phyloP scores from a whole-genome alignment of 2,329 filamentous ascomycete species.

The Chrysoporthe puriensis region DNA sequence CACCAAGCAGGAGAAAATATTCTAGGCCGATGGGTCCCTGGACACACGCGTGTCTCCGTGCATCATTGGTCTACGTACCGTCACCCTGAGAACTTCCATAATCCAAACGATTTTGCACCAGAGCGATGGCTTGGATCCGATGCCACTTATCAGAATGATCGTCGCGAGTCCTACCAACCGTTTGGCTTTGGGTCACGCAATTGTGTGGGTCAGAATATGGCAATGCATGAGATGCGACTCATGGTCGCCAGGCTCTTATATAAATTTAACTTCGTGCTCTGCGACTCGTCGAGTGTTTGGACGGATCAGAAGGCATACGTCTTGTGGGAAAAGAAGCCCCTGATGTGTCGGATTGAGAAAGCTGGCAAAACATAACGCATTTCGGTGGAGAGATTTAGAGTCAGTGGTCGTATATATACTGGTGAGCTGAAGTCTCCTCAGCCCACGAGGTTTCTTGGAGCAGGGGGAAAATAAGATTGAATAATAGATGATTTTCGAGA shows the following conservation, averaged over 20 bases:
- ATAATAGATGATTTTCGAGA: too few species aligned
- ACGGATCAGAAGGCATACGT: constrained; percentile 6
- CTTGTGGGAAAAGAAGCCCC: constrained; percentile 6
- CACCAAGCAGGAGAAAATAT: constrained; percentile 21
- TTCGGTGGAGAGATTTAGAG: too few species aligned
- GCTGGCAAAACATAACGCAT: too few species aligned
- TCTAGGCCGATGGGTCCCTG: constrained; percentile 12
- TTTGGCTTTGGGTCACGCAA: constrained; percentile 28
- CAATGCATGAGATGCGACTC: constrained; percentile 3
- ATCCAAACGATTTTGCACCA: constrained; percentile 36
- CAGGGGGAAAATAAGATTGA: too few species aligned
- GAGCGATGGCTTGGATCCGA: constrained; percentile 38
- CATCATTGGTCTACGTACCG: constrained; percentile 33
- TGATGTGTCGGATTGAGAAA: background rate
- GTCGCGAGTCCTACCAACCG: constrained; percentile 22
- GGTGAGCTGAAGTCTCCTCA: too few species aligned
- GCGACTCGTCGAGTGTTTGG: background rate
- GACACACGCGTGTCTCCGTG: constrained; percentile 38
- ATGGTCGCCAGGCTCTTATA: background rate
- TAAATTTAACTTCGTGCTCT: constrained; percentile 9
- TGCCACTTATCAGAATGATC: background rate
- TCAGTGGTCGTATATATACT: too few species aligned
- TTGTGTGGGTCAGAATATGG: constrained; percentile 28
- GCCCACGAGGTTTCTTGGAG: too few species aligned
- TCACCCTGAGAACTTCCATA: constrained; percentile 35